These are phyloP conservation scores for Gnomoniopsis smithogilvyi DNA, from an alignment of 2,329 filamentous ascomycete species.

Conservation along the genomic window DNA sequence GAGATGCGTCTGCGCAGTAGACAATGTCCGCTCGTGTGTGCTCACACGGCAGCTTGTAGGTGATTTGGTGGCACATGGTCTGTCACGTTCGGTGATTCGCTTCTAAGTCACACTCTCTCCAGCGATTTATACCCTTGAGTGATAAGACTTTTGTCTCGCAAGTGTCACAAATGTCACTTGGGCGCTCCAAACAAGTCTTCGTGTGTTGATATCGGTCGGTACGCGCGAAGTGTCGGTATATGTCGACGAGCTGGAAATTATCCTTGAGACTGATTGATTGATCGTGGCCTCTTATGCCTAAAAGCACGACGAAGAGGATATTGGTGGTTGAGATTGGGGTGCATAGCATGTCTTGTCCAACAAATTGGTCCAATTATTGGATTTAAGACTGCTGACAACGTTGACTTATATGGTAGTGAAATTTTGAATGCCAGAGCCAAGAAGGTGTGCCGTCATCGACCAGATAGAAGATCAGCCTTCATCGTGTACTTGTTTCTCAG, in stretches of 20 bases:
- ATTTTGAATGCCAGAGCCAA: conserved; percentile 5
- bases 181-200: background rate
- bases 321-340: background rate
- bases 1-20: conserved; percentile 41
- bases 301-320: background rate
- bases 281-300: background rate
- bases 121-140: background rate
- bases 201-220: background rate
- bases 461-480: conserved; percentile 10
- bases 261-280: background rate
- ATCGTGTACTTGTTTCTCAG: conserved; percentile 8
- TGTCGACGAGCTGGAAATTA: background rate
- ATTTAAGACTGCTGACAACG: background rate
- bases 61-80: conserved; percentile 47
- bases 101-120: background rate
- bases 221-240: background rate
- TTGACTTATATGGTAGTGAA: conserved; percentile 12
- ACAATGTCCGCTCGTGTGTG: conserved; percentile 43
- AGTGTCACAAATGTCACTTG: background rate
- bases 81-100: background rate
- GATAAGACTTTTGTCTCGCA: background rate
- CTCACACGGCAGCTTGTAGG: conserved; percentile 49
- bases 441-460: conserved; percentile 9
- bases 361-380: no score
- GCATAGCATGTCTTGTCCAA: background rate